These are phyloP conservation scores for Malus hybrid DNA, from an alignment of 331 rosid genomes.

Conservation along the genomic window DNA sequence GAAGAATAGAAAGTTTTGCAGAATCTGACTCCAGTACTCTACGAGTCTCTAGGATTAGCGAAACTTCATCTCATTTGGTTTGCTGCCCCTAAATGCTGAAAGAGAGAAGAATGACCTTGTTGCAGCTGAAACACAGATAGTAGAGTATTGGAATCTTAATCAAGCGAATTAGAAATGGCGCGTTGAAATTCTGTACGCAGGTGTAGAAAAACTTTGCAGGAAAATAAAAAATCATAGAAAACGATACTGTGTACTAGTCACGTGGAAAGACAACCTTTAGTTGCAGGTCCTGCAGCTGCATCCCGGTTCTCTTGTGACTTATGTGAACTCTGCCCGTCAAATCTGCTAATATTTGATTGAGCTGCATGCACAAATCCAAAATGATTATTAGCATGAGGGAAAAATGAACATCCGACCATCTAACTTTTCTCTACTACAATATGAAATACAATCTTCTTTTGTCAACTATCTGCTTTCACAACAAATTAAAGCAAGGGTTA, in stretches of 20 bases:
- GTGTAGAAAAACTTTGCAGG: background rate
- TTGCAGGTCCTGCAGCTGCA: slow-evolving; percentile 40
- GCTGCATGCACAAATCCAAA: slow-evolving; percentile 28
- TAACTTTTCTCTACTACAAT: background rate
- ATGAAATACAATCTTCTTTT: background rate
- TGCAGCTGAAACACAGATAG: slow-evolving; percentile 39
- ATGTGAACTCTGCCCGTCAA: slow-evolving; percentile 37
- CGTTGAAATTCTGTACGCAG: background rate
- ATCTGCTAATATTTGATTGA: slow-evolving; percentile 41
- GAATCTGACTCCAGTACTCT: background rate
- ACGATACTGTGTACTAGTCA: background rate
- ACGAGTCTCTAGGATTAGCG: slow-evolving; percentile 19
- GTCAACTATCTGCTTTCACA: too few species aligned
- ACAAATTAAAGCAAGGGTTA: too few species aligned
- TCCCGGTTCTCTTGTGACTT: slow-evolving; percentile 53
- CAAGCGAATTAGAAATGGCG: background rate
- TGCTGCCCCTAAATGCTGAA: slow-evolving; percentile 90
- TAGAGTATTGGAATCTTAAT: slow-evolving; percentile 13
- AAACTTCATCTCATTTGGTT: slow-evolving; percentile 50
- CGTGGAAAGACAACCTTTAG: slow-evolving; percentile 55
- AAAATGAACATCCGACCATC: background rate
- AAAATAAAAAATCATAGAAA: background rate
- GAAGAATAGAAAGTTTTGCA: slow-evolving; percentile 1
- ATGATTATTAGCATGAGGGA: background rate
- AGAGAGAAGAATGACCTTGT: slow-evolving; percentile 97